Evolutionary conservation across 257 asterid genomes (phyloP), one percentile per base, ranked within the genome.

Genomic region (Paraleonurus japonicus): DNA sequence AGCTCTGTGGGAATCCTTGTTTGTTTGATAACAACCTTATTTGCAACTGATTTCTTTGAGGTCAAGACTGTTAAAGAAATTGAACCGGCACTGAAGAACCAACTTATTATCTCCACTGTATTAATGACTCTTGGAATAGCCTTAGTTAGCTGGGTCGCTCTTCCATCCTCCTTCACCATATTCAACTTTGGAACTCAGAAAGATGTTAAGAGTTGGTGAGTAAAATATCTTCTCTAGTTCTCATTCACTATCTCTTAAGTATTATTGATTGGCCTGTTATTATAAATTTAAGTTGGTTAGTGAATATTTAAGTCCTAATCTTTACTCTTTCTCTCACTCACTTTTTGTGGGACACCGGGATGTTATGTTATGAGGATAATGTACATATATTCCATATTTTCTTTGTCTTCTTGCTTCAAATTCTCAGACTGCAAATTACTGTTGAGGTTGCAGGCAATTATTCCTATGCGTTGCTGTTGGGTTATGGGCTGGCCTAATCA

Each of bases 401-500:
- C 32, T 66, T 45, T 20, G 65, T 16, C 50, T 30, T 58, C 43
- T 65, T 19, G 58, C 69, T 65, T 70, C 72, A 27, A 53, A 28
- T 45, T 54, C 26, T 61, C 16, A 37, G 30, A 37, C 45, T 20
- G 27, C 43, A 51, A 39, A 45, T 39, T 35, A 73, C 24, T 78
- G 19, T 51, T 61, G 22, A 12, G 58, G 7, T 61, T 82, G 54
- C 85, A 86, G 89, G 92, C 89, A 84, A 61, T 63, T 86, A 45
- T 84, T 86, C 75, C 79, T 84, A 5, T 86, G 89, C 28, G 92
- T 86, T 51, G 75, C 81, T 24, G 83, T 82, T 76, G 89, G 92
- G 53, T 76, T 86, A 41, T 86, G 91, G 91, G 91, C 91, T 76
- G 91, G 88, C 24, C 73, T 86, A 23, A 78, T 81, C 19, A 86